Conservation (phyloP, 2,329 filamentous ascomycete species). For the Leptosphaerulina australis region DNA sequence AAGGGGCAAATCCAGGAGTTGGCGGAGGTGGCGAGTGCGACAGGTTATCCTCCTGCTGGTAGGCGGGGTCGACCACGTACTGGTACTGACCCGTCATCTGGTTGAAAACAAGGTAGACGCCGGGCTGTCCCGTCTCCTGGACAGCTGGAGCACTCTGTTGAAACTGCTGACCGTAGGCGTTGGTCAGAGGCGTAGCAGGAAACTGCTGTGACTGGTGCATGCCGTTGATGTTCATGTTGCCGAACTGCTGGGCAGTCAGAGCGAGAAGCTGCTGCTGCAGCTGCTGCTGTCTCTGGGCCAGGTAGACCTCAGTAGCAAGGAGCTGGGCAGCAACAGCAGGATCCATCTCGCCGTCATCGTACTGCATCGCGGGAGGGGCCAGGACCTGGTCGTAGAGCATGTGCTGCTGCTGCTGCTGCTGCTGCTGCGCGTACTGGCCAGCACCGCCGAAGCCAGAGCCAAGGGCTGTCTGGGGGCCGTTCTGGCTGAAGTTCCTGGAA, state of each 20-base stretch:
- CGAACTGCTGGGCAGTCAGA: slow-evolving; percentile 65
- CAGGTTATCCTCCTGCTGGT: slow-evolving; percentile 55
- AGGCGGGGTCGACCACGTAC: slow-evolving; percentile 75
- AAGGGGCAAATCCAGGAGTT: slow-evolving; percentile 46
- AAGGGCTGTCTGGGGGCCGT: slow-evolving; percentile 65
- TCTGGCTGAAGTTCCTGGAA: slow-evolving; percentile 51
- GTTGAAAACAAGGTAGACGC: slow-evolving; percentile 83
- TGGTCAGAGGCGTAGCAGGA: slow-evolving; percentile 59
- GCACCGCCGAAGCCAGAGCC: slow-evolving; percentile 59
- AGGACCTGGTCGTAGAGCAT: slow-evolving; percentile 82
- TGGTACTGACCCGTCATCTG: slow-evolving; percentile 82
- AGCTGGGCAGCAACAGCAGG: slow-evolving; percentile 86
- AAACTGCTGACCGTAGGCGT: slow-evolving; percentile 69
- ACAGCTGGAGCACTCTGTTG: slow-evolving; percentile 70
- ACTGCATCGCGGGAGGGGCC: slow-evolving; percentile 79
- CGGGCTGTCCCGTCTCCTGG: slow-evolving; percentile 71
- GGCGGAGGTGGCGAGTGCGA: slow-evolving; percentile 58
- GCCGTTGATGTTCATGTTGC: slow-evolving; percentile 68
- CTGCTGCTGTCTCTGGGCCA: slow-evolving; percentile 92
- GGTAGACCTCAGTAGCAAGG: slow-evolving; percentile 86
- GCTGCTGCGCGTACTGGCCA: slow-evolving; percentile 49
- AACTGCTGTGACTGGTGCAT: slow-evolving; percentile 57
- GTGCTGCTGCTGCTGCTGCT: slow-evolving; percentile 50
- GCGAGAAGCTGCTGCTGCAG: slow-evolving; percentile 90
- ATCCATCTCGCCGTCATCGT: slow-evolving; percentile 76